Conservation (phyloP, 176 grass and related monocot genomes). For the Cymbopogon citratus region DNA sequence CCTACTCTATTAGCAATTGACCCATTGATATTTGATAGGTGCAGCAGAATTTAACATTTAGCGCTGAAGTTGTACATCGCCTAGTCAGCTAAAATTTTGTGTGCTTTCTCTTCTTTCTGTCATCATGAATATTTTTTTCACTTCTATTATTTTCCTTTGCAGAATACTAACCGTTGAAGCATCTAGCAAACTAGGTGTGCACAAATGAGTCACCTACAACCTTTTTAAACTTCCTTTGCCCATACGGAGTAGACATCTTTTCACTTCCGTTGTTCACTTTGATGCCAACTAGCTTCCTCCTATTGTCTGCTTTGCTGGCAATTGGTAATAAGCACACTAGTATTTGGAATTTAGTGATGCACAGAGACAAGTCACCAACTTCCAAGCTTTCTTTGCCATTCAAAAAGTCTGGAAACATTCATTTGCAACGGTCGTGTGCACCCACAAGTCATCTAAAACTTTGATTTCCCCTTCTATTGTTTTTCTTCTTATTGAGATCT, state of each 20-base stretch:
- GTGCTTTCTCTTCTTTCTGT: no score
- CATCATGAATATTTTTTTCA: no score
- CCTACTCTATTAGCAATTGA: no score
- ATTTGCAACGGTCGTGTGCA: no score
- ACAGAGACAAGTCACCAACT: neutral
- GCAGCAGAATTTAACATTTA: neutral
- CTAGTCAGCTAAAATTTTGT: no score
- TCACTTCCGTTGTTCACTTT: neutral
- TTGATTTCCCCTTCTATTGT: no score
- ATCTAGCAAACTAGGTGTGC: neutral
- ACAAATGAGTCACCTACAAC: neutral
- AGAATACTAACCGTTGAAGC: neutral
- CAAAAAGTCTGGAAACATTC: no score
- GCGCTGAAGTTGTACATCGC: no score
- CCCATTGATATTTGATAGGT: neutral
- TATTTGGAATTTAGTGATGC: neutral
- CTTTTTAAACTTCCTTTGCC: neutral
- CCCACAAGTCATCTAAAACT: no score
- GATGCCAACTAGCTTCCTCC: neutral
- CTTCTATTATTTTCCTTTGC: no score
- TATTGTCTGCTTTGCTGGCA: neutral
- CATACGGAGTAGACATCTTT: neutral
- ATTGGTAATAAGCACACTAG: neutral
- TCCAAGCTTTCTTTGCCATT: no score
- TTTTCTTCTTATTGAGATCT: no score